Conservation (phyloP, 192 early-diverging fungal genomes). For the Gamsiella multidivaricata region DNA sequence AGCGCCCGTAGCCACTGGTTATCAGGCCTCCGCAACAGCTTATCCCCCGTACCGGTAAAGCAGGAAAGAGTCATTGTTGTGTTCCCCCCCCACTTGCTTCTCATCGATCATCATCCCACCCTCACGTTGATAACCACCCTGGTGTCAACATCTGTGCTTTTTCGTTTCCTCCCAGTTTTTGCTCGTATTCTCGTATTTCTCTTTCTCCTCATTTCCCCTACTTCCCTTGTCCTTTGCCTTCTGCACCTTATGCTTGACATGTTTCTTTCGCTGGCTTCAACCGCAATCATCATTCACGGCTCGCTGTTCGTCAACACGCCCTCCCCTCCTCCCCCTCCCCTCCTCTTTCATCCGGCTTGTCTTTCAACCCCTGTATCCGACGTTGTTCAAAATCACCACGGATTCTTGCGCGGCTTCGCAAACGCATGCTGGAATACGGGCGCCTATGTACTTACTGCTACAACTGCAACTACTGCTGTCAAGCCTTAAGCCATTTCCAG, state of each 20-base stretch:
- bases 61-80: conserved; percentile 15
- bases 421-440: too few species aligned
- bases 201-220: background rate
- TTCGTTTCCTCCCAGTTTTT: background rate
- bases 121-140: background rate
- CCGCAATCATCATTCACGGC: background rate
- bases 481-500: background rate
- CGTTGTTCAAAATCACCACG: too few species aligned
- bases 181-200: background rate
- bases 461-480: background rate
- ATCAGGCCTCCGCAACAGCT: conserved; percentile 32
- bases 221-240: background rate
- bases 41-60: conserved; percentile 53
- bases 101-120: background rate
- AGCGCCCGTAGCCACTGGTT: conserved; percentile 12
- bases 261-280: background rate
- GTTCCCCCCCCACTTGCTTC: background rate
- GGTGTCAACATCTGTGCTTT: background rate
- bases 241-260: background rate
- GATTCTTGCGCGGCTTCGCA: too few species aligned
- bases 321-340: background rate
- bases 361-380: too few species aligned
- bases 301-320: too few species aligned
- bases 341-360: background rate
- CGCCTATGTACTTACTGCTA: background rate